Conservation (phyloP, 129 eudicot genomes). For the Cynara cardunculus region DNA sequence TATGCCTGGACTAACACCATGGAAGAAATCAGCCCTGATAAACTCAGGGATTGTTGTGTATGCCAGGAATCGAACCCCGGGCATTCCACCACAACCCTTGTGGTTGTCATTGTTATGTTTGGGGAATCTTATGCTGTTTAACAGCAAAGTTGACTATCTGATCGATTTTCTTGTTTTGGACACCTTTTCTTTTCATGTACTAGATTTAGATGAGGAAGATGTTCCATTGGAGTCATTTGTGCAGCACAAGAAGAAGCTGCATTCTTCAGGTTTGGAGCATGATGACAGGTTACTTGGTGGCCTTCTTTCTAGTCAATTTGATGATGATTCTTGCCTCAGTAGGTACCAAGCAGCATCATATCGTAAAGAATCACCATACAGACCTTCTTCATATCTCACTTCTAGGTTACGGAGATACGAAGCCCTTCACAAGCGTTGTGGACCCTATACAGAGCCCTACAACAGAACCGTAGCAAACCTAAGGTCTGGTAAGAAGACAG, state of each 20-base stretch:
- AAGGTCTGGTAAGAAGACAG: conserved; percentile 20
- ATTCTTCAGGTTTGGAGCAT: conserved; percentile 27
- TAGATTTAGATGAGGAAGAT: conserved; percentile 34
- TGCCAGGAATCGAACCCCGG: too few relatives aligned
- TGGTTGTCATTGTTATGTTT: too few relatives aligned
- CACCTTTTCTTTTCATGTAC: not conserved
- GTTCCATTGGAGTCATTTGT: conserved; percentile 22
- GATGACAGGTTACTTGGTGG: conserved; percentile 43
- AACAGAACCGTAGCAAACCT: conserved; percentile 32
- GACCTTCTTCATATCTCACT: conserved; percentile 43
- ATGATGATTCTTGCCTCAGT: conserved; percentile 49
- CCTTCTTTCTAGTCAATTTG: conserved; percentile 41
- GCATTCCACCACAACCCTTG: too few relatives aligned
- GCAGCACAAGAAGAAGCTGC: conserved; percentile 30
- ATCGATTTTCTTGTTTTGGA: not conserved
- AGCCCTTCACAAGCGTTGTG: conserved; percentile 56
- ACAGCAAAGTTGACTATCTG: not conserved
- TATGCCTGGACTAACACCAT: too few relatives aligned
- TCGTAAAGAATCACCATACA: conserved; percentile 35
- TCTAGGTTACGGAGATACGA: conserved; percentile 51
- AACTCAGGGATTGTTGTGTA: too few relatives aligned
- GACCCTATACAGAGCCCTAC: conserved; percentile 54
- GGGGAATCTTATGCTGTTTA: not conserved
- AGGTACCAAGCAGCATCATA: conserved; percentile 41
- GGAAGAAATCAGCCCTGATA: too few relatives aligned